Evolutionary conservation across 345 rosid species (phyloP), one percentile per base, ranked within the genome.

Genomic region (Ricinus communis): DNA sequence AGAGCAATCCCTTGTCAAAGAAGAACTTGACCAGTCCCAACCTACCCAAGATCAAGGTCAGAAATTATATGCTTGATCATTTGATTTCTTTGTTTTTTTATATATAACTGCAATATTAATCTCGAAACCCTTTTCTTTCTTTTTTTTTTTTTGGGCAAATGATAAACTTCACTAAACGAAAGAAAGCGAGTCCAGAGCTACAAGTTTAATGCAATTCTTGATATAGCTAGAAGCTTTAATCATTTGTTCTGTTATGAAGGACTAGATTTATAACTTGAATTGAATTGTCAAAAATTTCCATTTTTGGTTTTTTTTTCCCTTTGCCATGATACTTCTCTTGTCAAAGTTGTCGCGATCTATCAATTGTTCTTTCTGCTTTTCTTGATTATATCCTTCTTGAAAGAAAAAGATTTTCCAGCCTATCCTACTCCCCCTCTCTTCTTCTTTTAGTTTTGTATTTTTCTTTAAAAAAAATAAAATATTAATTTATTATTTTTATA

Each of bases 11-110:
- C 52, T 70, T 8, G 49, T 53, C 25, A 52, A 61, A 52, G 70
- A 22, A 28, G 70, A 59, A 40, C 62, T 64, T 58, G 55, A 55
- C 19, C 74, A 62, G 2, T 27, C 75, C 14, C 71, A 66, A 28
- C 61, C 65, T 8, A 2, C 43, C 8, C 71, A 57, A 60, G 71
- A 65, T 57, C 71, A 65, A 69, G 74, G 79, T 75, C 61, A 33
- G 7, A 50, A 63, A 21, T 9, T 40, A n/a, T 25, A 24, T 15
- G n/a, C n/a, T n/a, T n/a, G n/a, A n/a, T n/a, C n/a, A n/a, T n/a
- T n/a, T n/a, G n/a, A n/a, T n/a, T n/a, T n/a, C n/a, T n/a, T n/a
- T n/a, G n/a, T n/a, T n/a, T n/a, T n/a, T n/a, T n/a, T n/a, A 40
- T 38, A 10, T 46, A 0, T 28, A 3, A 30, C 0, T 1, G 46